Evolutionary conservation across 805 yeast species (phyloP).

Genomic region (Jamesozyma rosinii): DNA sequence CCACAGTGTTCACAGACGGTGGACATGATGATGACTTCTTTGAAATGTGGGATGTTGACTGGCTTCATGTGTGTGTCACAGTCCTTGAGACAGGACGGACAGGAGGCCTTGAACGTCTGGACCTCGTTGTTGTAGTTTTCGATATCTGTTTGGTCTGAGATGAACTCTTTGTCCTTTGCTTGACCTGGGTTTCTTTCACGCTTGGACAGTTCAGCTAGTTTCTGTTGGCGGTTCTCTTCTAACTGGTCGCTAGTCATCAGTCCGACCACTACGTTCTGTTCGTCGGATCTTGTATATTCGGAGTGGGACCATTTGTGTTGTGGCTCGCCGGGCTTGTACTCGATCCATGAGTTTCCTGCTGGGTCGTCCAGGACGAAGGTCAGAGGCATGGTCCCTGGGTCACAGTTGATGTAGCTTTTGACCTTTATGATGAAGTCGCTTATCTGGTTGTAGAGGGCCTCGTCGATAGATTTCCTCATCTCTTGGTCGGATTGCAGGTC

Average conservation of each 20-base stretch:
- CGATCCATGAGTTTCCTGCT: slow-evolving; percentile 95
- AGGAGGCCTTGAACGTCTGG: slow-evolving; percentile 83
- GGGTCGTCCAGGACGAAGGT: slow-evolving; percentile 84
- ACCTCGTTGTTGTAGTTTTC: slow-evolving; percentile 85
- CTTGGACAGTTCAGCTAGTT: slow-evolving; percentile 28
- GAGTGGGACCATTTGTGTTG: slow-evolving; percentile 82
- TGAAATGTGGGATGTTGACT: slow-evolving; percentile 94
- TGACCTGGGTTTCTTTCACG: slow-evolving; percentile 31
- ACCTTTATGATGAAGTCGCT: slow-evolving; percentile 58
- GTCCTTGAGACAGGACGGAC: slow-evolving; percentile 71
- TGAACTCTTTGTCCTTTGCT: slow-evolving; percentile 36
- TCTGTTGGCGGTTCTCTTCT: slow-evolving; percentile 32
- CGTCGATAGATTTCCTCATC: slow-evolving; percentile 62
- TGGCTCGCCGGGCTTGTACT: slow-evolving; percentile 76
- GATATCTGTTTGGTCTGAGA: slow-evolving; percentile 66
- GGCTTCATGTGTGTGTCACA: slow-evolving; percentile 95
- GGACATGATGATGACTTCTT: slow-evolving; percentile 93
- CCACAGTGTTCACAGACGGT: slow-evolving; percentile 91
- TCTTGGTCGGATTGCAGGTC: slow-evolving; percentile 78
- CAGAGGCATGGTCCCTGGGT: slow-evolving; percentile 60
- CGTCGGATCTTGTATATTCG: slow-evolving; percentile 76
- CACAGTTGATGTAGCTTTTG: slow-evolving; percentile 51
- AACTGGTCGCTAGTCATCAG: slow-evolving; percentile 55
- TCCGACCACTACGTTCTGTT: slow-evolving; percentile 80
- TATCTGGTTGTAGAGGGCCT: slow-evolving; percentile 68